phyloP scores from a whole-genome alignment of 805 yeast genomes.

The Yamadazyma phyllophila region DNA sequence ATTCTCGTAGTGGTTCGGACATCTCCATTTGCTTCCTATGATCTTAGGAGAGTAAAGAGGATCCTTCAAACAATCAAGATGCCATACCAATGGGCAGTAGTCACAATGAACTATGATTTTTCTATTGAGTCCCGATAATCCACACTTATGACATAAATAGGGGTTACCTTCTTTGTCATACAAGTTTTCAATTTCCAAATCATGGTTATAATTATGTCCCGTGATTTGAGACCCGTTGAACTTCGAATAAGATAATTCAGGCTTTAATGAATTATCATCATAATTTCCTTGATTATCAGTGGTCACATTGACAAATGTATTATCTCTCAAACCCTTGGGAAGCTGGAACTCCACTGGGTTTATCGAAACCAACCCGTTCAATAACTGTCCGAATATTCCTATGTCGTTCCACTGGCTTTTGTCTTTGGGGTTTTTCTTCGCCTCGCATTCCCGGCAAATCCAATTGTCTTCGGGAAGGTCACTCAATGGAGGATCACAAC shows the following conservation, averaged over 20 bases:
- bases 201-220: constrained; percentile 45
- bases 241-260: constrained; percentile 44
- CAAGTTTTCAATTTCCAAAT: constrained; percentile 58
- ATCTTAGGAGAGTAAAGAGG: constrained; percentile 73
- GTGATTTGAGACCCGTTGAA: constrained; percentile 31
- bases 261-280: constrained; percentile 46
- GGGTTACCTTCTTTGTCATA: constrained; percentile 70
- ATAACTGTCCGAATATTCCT: constrained; percentile 55
- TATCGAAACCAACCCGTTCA: constrained; percentile 64
- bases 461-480: constrained; percentile 87
- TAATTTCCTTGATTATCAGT: constrained; percentile 73
- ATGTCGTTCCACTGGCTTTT: constrained; percentile 27
- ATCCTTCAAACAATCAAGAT: constrained; percentile 78
- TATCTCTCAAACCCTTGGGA: constrained; percentile 66
- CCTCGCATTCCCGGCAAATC: constrained; percentile 78
- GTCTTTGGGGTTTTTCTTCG: constrained; percentile 33
- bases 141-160: constrained; percentile 73
- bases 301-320: constrained; percentile 64
- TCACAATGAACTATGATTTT: constrained; percentile 71
- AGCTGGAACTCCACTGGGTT: constrained; percentile 44
- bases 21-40: constrained; percentile 81
- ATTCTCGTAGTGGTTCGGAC: constrained; percentile 77
- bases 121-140: constrained; percentile 60
- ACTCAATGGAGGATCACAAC: constrained; percentile 87
- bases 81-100: constrained; percentile 82